phyloP scores from a whole-genome alignment of 805 yeast genomes.

The Zygoascus ofunaensis region DNA sequence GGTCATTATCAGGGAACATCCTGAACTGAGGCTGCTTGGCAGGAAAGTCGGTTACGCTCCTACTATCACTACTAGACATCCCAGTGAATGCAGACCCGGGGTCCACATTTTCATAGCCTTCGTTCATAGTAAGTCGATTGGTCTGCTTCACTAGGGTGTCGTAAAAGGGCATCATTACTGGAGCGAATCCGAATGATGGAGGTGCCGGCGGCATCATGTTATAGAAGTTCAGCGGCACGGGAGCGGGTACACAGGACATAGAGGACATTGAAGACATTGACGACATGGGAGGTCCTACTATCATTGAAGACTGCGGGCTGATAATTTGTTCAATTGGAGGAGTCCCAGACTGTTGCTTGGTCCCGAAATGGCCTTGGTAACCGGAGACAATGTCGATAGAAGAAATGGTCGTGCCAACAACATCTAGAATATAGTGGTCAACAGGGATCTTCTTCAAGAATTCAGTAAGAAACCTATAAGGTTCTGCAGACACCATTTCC shows the following conservation, averaged over 20 bases:
- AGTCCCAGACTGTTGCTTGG: not conserved
- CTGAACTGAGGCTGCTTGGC: not conserved
- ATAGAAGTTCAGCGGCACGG: not conserved
- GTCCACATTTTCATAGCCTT: too few species aligned
- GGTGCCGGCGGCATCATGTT: not conserved
- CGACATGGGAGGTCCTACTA: not conserved
- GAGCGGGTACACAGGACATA: not conserved
- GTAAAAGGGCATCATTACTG: not conserved
- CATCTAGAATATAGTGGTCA: not conserved
- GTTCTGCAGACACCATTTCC: conserved; percentile 5
- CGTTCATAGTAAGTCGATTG: not conserved
- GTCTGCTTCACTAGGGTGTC: not conserved
- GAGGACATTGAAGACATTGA: not conserved
- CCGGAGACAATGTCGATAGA: not conserved
- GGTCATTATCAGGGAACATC: not conserved
- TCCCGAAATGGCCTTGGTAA: not conserved
- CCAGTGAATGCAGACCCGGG: not conserved
- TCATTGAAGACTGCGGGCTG: not conserved
- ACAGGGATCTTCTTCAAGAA: not conserved
- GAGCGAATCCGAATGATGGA: not conserved
- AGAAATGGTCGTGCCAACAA: not conserved
- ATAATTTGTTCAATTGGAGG: not conserved
- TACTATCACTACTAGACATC: not conserved
- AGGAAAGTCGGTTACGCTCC: not conserved
- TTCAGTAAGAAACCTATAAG: not conserved